These are phyloP conservation scores for Furcasterigmium furcatum DNA, from an alignment of 2,329 filamentous ascomycete genomes.

Conservation along the genomic window DNA sequence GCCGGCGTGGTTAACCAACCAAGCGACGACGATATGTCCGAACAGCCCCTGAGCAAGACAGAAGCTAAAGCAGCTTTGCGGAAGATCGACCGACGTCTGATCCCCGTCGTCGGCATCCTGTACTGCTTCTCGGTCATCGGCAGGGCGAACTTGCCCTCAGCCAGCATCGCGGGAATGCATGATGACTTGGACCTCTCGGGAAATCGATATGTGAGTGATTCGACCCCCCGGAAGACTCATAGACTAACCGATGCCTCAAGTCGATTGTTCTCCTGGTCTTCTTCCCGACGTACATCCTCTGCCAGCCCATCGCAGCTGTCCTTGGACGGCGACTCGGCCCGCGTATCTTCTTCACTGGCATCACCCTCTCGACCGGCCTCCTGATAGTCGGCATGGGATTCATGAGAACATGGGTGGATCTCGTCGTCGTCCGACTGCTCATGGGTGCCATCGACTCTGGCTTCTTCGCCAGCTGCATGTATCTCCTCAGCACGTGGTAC, in stretches of 20 bases:
- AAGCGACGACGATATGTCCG: too few species aligned
- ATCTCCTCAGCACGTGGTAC: neutral
- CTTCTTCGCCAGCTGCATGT: conserved; percentile 4
- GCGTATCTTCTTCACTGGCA: conserved; percentile 14
- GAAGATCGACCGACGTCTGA: conserved; percentile 26
- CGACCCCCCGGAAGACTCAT: too few species aligned
- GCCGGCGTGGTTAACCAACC: too few species aligned
- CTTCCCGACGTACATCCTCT: conserved; percentile 17
- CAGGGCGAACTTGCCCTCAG: conserved; percentile 10
- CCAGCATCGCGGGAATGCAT: conserved; percentile 13
- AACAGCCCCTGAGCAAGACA: neutral
- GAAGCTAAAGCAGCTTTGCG: neutral
- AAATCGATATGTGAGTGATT: conserved; percentile 9
- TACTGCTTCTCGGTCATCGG: conserved; percentile 16
- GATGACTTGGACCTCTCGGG: conserved; percentile 10
- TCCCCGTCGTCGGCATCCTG: conserved; percentile 19
- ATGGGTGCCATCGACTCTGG: conserved; percentile 11
- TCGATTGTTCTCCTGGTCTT: conserved; percentile 15
- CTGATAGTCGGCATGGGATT: conserved; percentile 15
- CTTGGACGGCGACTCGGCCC: conserved; percentile 16
- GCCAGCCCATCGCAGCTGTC: conserved; percentile 16
- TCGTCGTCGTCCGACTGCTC: conserved; percentile 2
- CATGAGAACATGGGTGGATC: neutral
- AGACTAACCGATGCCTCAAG: neutral
- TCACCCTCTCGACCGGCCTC: conserved; percentile 16